Evolutionary conservation across 345 rosid genomes (phyloP).

Genomic region (Melaleuca quinquenervia): DNA sequence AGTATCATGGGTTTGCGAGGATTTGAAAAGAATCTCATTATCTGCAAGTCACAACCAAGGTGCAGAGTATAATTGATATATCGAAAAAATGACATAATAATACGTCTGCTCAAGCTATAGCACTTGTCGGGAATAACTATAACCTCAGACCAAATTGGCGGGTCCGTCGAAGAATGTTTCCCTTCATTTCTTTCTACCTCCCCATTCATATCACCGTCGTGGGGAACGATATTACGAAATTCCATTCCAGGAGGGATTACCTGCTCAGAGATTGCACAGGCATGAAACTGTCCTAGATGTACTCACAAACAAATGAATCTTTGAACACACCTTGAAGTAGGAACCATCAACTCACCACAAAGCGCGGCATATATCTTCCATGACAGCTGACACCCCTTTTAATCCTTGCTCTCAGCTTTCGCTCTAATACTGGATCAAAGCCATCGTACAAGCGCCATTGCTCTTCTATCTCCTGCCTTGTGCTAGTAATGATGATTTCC

Average conservation of each 20-base stretch:
- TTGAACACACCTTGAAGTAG: constrained; percentile 79
- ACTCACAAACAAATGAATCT: constrained; percentile 67
- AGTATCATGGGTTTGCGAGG: constrained; percentile 97
- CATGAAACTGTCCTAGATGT: constrained; percentile 30
- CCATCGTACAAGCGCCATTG: constrained; percentile 99
- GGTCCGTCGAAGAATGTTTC: constrained; percentile 47
- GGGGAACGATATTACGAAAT: constrained; percentile 67
- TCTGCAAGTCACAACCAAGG: constrained; percentile 33
- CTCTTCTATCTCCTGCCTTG: constrained; percentile 90
- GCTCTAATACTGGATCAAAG: constrained; percentile 88
- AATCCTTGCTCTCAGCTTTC: constrained; percentile 88
- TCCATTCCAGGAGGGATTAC: constrained; percentile 98
- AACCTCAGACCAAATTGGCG: constrained; percentile 87
- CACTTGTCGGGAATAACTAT: not conserved
- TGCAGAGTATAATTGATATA: not conserved
- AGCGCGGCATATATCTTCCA: constrained; percentile 95
- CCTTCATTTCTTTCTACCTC: constrained; percentile 50
- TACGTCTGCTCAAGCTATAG: not conserved
- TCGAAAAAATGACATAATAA: not conserved
- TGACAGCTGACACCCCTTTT: constrained; percentile 91
- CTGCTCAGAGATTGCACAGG: constrained; percentile 33
- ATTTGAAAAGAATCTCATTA: constrained; percentile 92
- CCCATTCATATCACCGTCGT: constrained; percentile 63
- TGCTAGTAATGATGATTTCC: constrained; percentile 92
- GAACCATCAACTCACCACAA: constrained; percentile 33